Evolutionary conservation across 495 filamentous ascomycete species (phyloP), one percentile per base, ranked within the genome.

Genomic region (Xylaria palmicola): DNA sequence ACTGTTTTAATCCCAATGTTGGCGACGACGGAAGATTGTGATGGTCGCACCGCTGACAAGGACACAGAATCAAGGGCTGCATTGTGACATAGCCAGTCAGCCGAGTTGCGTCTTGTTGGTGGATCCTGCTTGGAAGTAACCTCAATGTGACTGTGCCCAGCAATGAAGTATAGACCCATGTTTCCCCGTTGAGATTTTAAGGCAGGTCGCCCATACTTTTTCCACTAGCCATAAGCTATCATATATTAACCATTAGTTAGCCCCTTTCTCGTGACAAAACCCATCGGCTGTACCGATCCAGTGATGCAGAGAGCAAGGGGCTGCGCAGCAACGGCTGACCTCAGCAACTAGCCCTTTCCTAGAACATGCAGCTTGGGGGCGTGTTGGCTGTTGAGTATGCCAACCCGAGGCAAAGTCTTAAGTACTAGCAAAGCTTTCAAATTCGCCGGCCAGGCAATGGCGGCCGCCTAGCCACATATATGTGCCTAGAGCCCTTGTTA

Each of bases 381-480:
- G 34, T 20, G 40, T 52, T 22, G 41, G 59, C 57, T 44, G 27
- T 44, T 59, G 43, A 51, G 63, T 57, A 57, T 64, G 62, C 64
- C 60, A 57, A 59, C 41, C 52, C 40, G 59, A 59, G 62, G 58
- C 44, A 51, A 53, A 30, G 56, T 66, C 41, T 56, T 50, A 60
- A 62, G 49, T 50, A 67, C 54, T 62, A 62, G 60, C 58, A 40
- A 37, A 48, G 45, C 36, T 34, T 36, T 72, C 67, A 72, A 60
- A 52, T 62, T 62, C 67, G 65, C 62, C 65, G 67, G 55, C 61
- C 59, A 13, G 62, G 59, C 39, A 65, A 55, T 13, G 59, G 47
- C 39, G 71, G 71, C 39, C 67, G 69, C 44, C 65, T 63, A 48
- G 70, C 73, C 37, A 67, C 81, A 82, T 80, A 83, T 55, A 84